Conservation (phyloP, 805 yeast genomes). For the Myxozyma vanderwaltii region DNA sequence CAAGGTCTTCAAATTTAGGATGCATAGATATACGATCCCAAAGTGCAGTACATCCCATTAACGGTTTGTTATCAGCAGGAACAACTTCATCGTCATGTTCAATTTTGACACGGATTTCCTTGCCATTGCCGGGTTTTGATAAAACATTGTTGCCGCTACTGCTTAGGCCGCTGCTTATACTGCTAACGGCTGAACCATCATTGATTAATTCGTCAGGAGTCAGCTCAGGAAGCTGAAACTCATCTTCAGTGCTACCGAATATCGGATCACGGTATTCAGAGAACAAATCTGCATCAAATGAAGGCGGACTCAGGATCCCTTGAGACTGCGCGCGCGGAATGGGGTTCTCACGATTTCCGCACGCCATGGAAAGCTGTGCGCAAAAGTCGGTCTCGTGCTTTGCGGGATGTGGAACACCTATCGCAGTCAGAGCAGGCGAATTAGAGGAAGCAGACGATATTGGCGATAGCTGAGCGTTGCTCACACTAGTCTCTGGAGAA, state of each 20-base stretch:
- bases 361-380: conserved; percentile 70
- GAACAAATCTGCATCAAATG: conserved; percentile 39
- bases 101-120: conserved; percentile 1
- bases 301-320: conserved; percentile 37
- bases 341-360: conserved; percentile 75
- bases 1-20: conserved; percentile 90
- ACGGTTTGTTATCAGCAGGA: conserved; percentile 59
- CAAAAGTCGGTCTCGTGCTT: conserved; percentile 69
- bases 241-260: conserved; percentile 37
- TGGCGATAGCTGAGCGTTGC: conserved; percentile 10
- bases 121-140: background rate
- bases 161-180: background rate
- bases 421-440: conserved; percentile 7
- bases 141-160: background rate
- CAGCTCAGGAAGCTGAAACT: conserved; percentile 41
- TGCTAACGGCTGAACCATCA: conserved; percentile 4
- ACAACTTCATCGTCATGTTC: conserved; percentile 48
- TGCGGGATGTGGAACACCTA: conserved; percentile 16
- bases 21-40: conserved; percentile 97
- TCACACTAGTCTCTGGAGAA: background rate
- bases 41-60: conserved; percentile 80
- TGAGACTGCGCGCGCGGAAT: conserved; percentile 51
- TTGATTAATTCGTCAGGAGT: conserved; percentile 42
- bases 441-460: conserved; percentile 15
- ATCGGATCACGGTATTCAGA: conserved; percentile 36